Percentiles rank a stretch among this genome's conserved stretches.
Evolutionary conservation across 176 grass and related monocot genomes (phyloP).

Genomic region (Zizania latifolia): DNA sequence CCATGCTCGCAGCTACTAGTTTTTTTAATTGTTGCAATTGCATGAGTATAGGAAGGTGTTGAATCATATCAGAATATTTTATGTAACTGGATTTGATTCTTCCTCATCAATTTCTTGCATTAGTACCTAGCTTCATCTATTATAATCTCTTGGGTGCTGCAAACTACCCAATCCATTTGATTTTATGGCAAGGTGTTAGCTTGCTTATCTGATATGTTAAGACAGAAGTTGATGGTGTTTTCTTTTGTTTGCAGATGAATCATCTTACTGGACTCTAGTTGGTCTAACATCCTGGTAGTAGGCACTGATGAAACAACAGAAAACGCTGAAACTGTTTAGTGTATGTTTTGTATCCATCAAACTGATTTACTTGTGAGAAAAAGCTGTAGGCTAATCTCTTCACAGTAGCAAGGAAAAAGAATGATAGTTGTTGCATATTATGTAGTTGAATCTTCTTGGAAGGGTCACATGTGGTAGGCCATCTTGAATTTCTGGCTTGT

Average conservation of each 20-base stretch:
- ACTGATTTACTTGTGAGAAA: slow-evolving; percentile 40
- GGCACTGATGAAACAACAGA: slow-evolving; percentile 52
- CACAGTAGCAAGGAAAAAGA: slow-evolving; percentile 37
- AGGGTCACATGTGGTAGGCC: slow-evolving; percentile 21
- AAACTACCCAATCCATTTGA: slow-evolving; percentile 1
- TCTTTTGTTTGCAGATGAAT: slow-evolving; percentile 45
- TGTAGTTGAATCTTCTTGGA: slow-evolving; percentile 15
- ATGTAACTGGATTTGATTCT: background rate
- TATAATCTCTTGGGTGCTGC: background rate
- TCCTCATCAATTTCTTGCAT: background rate
- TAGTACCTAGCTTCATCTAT: background rate
- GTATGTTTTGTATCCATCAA: slow-evolving; percentile 33
- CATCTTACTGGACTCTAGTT: slow-evolving; percentile 40
- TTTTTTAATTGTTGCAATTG: background rate
- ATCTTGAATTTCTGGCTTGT: slow-evolving; percentile 15
- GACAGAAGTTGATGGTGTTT: background rate
- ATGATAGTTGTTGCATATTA: slow-evolving; percentile 29
- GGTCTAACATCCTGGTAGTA: slow-evolving; percentile 76
- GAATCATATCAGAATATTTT: background rate
- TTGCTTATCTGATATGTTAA: background rate
- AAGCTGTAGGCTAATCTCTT: slow-evolving; percentile 48
- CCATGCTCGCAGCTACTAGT: background rate
- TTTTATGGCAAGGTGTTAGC: background rate
- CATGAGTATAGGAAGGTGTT: background rate
- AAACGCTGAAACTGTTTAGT: slow-evolving; percentile 32